Base-by-base conservation (phyloP, 768 basidiomycete species). In the Xanthoconium stramineum region DNA sequence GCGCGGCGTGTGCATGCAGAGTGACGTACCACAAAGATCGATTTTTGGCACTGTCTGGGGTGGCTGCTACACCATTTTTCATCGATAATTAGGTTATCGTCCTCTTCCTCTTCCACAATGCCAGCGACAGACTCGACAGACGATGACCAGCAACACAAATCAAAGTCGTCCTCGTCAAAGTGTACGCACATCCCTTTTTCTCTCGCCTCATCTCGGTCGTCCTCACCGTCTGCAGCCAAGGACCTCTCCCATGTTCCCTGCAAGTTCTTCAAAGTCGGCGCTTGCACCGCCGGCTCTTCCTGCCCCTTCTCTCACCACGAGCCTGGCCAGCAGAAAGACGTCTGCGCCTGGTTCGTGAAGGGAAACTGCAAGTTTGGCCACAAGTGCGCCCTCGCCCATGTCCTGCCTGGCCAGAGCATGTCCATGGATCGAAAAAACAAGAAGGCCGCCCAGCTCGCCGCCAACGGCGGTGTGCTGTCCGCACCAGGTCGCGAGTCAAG, bases 351-450 rank as follows among this genome's bases (percentile, higher is more conserved):
- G 91, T 94, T 89, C 65, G 82, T 96, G 59, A 98, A 98, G 74
- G 95, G 96, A 1, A 95, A 91, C 72, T 88, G 86, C 77, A 86
- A 85, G 68, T 88, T 88, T 60, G 87, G 80, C 7, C 84, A 78
- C 64, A 80, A 98, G 70, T 95, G 96, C 64, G 96, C 96, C 4
- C 83, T 98, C 38, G 94, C 94, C 1, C 96, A 98, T 69, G 79
- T 99, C 52, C 79, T 94, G 9, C 96, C 96, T 1, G 96, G 95
- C 10, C 94, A 98, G 75, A 87, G 81, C 66, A 89, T 95, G 85
- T 82, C 88, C 8, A 95, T 96, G 91, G 96, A 98, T 67, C 78
- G 94, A 63, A 96, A 97, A 81, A 98, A 98, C 77, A 98, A 98
- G 78, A 92, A 92, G 69, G 86, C 89, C 14, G 91, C 91, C 0